Evolutionary conservation across 139 green algal genomes (phyloP).

Genomic region (Parachlorella kessleri): DNA sequence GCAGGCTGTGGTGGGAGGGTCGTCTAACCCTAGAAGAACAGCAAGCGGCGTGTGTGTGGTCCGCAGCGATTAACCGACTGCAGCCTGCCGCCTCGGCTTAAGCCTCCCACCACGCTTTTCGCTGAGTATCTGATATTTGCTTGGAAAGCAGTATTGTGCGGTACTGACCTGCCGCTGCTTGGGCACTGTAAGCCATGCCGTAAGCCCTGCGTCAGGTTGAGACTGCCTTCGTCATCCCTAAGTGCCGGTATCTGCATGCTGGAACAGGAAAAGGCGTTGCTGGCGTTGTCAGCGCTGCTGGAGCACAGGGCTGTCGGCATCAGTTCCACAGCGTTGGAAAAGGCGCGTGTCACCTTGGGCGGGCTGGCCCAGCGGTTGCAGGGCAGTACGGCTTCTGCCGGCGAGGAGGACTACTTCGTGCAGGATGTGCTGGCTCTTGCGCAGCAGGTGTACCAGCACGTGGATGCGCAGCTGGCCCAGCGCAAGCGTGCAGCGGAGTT

Average conservation of each 20-base stretch:
- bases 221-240: background rate
- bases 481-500: too few relatives aligned
- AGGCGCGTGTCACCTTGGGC: background rate
- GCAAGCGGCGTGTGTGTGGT: too few relatives aligned
- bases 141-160: background rate
- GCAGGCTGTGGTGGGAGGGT: too few relatives aligned
- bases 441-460: slow-evolving; percentile 30
- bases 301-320: background rate
- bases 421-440: background rate
- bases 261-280: slow-evolving; percentile 25
- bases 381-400: background rate
- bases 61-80: too few relatives aligned
- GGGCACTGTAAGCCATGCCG: background rate
- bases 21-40: too few relatives aligned
- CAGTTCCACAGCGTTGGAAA: background rate
- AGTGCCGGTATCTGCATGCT: background rate
- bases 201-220: background rate
- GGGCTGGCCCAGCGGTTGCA: slow-evolving; percentile 2
- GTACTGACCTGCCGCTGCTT: background rate
- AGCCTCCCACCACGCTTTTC: too few relatives aligned
- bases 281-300: slow-evolving; percentile 8
- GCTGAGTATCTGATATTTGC: background rate
- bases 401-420: too few relatives aligned
- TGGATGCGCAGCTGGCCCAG: too few relatives aligned
- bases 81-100: too few relatives aligned